These are phyloP conservation scores for Tetrahymena elliotti DNA, from an alignment of 73 alveolate species.

Conservation along the genomic window DNA sequence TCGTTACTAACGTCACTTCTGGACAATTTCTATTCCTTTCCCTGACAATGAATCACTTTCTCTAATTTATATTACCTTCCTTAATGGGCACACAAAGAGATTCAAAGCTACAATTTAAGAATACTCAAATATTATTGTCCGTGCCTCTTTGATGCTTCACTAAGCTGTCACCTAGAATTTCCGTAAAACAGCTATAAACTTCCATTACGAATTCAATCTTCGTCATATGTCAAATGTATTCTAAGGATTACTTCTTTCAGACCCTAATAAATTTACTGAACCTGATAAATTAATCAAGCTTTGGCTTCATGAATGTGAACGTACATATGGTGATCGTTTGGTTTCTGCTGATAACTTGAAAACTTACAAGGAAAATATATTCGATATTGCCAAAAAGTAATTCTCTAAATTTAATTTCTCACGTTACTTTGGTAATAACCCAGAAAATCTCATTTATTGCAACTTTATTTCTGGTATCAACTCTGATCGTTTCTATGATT, in stretches of 20 bases:
- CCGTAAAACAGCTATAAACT: conserved; percentile 99
- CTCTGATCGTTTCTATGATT: conserved; percentile 43
- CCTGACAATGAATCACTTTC: conserved; percentile 92
- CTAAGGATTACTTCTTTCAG: conserved; percentile 97
- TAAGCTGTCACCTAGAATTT: conserved; percentile 91
- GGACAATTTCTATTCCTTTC: conserved; percentile 95
- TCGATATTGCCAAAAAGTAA: conserved; percentile 71
- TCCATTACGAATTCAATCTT: conserved; percentile 99
- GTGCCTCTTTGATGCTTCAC: conserved; percentile 96
- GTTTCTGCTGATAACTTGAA: conserved; percentile 82
- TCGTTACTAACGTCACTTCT: conserved; percentile 98
- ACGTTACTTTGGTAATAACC: conserved; percentile 84
- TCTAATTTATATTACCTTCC: conserved; percentile 97
- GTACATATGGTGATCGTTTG: conserved; percentile 99
- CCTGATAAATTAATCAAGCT: conserved; percentile 93
- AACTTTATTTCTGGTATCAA: conserved; percentile 97
- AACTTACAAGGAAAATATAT: conserved; percentile 77
- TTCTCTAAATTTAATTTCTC: conserved; percentile 72
- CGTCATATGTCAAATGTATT: conserved; percentile 99
- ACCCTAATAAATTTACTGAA: conserved; percentile 85
- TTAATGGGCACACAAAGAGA: conserved; percentile 90
- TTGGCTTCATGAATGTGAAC: conserved; percentile 99
- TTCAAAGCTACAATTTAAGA: conserved; percentile 94
- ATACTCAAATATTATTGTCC: conserved; percentile 89
- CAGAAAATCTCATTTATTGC: conserved; percentile 97